Percentiles rank a stretch among this genome's conserved stretches.
Evolutionary conservation across 1,139 yeast genomes (phyloP).

Genomic region (Protomyces gravidus): DNA sequence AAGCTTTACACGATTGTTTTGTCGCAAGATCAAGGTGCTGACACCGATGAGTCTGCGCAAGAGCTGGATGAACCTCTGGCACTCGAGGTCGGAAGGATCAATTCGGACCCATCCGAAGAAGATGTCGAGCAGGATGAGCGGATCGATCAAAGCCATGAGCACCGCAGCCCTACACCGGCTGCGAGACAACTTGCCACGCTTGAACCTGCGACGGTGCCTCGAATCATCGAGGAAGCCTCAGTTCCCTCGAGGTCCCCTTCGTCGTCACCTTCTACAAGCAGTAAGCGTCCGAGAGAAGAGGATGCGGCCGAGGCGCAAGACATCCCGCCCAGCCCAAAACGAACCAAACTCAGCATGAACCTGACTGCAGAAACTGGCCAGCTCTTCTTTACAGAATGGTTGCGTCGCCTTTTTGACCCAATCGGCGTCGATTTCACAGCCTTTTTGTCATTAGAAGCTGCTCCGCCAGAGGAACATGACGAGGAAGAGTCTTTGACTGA

Average conservation of each 20-base stretch:
- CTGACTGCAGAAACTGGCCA: not conserved
- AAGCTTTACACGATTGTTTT: not conserved
- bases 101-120: not conserved
- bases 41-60: not conserved
- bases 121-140: not conserved
- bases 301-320: not conserved
- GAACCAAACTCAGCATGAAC: not conserved
- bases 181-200: not conserved
- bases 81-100: not conserved
- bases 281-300: not conserved
- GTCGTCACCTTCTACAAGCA: not conserved
- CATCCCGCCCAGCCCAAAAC: not conserved
- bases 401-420: slow-evolving; percentile 3
- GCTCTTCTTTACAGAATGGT: slow-evolving; percentile 5
- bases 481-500: too few relatives aligned
- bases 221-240: too few relatives aligned
- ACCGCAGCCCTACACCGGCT: not conserved
- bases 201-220: not conserved
- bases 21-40: not conserved
- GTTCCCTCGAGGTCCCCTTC: not conserved
- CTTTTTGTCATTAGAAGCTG: not conserved
- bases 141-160: too few relatives aligned
- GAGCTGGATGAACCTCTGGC: not conserved
- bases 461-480: not conserved
- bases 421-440: not conserved